Conservation (phyloP, 73 alveolate genomes). For the Paramecium tetraurelia region DNA sequence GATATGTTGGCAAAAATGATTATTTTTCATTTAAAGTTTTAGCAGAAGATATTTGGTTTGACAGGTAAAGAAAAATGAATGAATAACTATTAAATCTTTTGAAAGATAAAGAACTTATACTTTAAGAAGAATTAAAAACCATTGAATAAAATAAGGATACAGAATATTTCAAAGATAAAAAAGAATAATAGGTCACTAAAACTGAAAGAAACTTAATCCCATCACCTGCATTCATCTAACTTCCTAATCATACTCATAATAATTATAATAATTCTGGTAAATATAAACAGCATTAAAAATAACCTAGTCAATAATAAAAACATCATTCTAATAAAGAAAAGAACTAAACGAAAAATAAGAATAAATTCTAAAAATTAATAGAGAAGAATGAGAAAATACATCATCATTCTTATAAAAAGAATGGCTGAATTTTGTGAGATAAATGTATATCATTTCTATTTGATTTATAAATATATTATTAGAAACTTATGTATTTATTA, state of each 20-base stretch:
- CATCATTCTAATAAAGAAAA: not conserved
- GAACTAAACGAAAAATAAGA: not conserved
- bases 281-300: not conserved
- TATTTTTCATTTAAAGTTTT: not conserved
- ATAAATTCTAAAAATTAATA: not conserved
- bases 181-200: not conserved
- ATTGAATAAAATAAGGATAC: not conserved
- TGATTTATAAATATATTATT: not conserved
- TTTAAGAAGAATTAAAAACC: not conserved
- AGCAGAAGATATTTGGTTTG: not conserved
- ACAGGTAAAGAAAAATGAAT: not conserved
- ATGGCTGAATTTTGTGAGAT: not conserved
- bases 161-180: not conserved
- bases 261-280: not conserved
- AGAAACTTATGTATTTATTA: not conserved
- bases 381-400: not conserved
- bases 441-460: not conserved
- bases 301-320: not conserved
- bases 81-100: not conserved
- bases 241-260: not conserved
- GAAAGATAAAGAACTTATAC: not conserved
- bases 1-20: not conserved
- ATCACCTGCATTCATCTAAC: not conserved
- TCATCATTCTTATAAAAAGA: not conserved
- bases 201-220: not conserved